These are phyloP conservation scores for Thalia dealbata DNA, from an alignment of 176 grass and related monocot genomes.

Conservation along the genomic window DNA sequence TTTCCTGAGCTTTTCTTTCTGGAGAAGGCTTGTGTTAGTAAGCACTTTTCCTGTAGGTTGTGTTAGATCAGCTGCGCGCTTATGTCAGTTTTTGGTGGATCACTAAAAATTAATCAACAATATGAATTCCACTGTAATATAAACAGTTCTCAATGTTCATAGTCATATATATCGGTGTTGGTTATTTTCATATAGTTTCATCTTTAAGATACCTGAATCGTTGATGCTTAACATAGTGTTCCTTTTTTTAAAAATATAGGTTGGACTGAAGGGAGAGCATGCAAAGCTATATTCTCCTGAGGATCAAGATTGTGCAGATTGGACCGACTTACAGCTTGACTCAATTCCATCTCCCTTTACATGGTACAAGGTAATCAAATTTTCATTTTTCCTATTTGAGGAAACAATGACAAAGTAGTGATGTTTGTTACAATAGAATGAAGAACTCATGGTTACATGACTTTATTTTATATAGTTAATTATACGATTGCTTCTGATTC, in stretches of 20 bases:
- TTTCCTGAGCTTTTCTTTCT: too few relatives aligned
- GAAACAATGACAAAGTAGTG: too few relatives aligned
- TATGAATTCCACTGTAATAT: background rate
- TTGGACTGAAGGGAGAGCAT: slow-evolving; percentile 76
- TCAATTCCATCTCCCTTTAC: slow-evolving; percentile 46
- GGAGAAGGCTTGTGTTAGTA: too few relatives aligned
- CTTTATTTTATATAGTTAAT: too few relatives aligned
- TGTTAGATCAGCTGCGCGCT: background rate
- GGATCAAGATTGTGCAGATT: slow-evolving; percentile 40
- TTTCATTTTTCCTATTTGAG: background rate
- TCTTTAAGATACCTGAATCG: background rate
- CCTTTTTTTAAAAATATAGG: slow-evolving; percentile 30
- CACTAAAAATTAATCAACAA: background rate
- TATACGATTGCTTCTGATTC: background rate
- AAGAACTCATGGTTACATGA: too few relatives aligned
- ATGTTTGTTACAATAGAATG: too few relatives aligned
- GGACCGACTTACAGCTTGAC: slow-evolving; percentile 49
- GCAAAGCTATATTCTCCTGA: slow-evolving; percentile 59
- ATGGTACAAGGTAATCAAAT: slow-evolving; percentile 77
- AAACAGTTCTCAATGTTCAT: background rate
- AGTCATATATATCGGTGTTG: background rate
- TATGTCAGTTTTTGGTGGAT: background rate
- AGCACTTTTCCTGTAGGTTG: background rate
- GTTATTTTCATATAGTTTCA: background rate
- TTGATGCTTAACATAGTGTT: background rate